Percentiles rank a stretch among this genome's conserved stretches.
phyloP scores from a whole-genome alignment of 306 rosid genomes.

The Pachyrhizus erosus region DNA sequence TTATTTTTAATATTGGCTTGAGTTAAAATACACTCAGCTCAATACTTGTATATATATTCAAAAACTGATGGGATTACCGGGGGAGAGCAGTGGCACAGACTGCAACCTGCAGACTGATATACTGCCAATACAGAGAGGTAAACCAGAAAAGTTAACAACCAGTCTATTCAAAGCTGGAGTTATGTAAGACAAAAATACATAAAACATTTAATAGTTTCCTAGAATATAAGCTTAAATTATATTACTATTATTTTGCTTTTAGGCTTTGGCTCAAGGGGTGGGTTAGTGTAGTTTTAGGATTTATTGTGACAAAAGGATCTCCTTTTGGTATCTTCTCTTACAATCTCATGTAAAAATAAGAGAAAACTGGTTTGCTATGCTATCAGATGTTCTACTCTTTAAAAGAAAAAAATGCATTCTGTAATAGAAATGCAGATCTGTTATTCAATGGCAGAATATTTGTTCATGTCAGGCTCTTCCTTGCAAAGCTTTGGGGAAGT shows the following conservation, averaged over 20 bases:
- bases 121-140: too few relatives aligned
- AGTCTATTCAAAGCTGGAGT: too few relatives aligned
- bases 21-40: too few relatives aligned
- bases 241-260: slow-evolving; percentile 4
- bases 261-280: slow-evolving; percentile 30
- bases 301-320: slow-evolving; percentile 23
- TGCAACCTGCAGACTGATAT: too few relatives aligned
- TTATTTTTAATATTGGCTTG: too few relatives aligned
- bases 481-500: slow-evolving; percentile 14
- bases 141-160: too few relatives aligned
- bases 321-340: slow-evolving; percentile 29
- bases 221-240: background rate
- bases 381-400: slow-evolving; percentile 21
- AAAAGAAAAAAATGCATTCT: slow-evolving; percentile 6
- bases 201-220: too few relatives aligned
- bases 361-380: slow-evolving; percentile 25
- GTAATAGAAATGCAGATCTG: slow-evolving; percentile 1
- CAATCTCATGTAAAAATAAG: slow-evolving; percentile 21
- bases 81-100: too few relatives aligned
- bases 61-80: too few relatives aligned
- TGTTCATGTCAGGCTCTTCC: background rate
- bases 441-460: background rate
- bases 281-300: slow-evolving; percentile 35
- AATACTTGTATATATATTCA: too few relatives aligned
- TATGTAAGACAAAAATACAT: too few relatives aligned